Percentiles rank a stretch among this genome's conserved stretches.
phyloP scores from a whole-genome alignment of 2,329 filamentous ascomycete genomes.

The Albophoma yamanashiensis region DNA sequence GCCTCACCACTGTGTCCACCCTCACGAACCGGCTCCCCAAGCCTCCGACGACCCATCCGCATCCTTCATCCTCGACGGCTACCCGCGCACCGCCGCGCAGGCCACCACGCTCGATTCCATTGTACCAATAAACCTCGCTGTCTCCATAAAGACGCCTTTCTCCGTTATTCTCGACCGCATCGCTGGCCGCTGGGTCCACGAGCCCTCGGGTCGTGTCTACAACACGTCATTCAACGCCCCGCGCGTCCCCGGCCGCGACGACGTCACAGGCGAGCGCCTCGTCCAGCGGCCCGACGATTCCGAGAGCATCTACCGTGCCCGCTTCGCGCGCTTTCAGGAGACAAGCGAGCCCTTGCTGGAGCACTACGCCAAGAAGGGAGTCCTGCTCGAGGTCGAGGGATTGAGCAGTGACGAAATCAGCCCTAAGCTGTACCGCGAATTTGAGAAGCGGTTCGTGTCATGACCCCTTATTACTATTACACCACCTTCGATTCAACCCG shows the following conservation, averaged over 20 bases:
- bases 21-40: slow-evolving; percentile 15
- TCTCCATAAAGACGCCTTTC: slow-evolving; percentile 76
- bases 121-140: slow-evolving; percentile 89
- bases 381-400: slow-evolving; percentile 79
- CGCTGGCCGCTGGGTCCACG: slow-evolving; percentile 86
- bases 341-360: slow-evolving; percentile 76
- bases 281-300: slow-evolving; percentile 78
- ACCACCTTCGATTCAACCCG: not conserved
- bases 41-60: slow-evolving; percentile 62
- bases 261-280: slow-evolving; percentile 80
- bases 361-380: slow-evolving; percentile 75
- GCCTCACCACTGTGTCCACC: slow-evolving; percentile 7
- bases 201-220: slow-evolving; percentile 83
- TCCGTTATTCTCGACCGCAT: slow-evolving; percentile 85
- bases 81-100: slow-evolving; percentile 79
- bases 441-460: slow-evolving; percentile 59
- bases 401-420: slow-evolving; percentile 91
- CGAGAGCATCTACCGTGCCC: slow-evolving; percentile 71
- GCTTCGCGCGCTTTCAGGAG: slow-evolving; percentile 77
- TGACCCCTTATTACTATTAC: slow-evolving; percentile 5
- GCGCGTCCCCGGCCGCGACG: slow-evolving; percentile 69
- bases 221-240: slow-evolving; percentile 91
- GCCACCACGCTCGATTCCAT: slow-evolving; percentile 67
- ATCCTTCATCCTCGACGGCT: slow-evolving; percentile 93
- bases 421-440: slow-evolving; percentile 76